phyloP scores from a whole-genome alignment of 768 basidiomycete genomes.

The Galerina sulciceps region DNA sequence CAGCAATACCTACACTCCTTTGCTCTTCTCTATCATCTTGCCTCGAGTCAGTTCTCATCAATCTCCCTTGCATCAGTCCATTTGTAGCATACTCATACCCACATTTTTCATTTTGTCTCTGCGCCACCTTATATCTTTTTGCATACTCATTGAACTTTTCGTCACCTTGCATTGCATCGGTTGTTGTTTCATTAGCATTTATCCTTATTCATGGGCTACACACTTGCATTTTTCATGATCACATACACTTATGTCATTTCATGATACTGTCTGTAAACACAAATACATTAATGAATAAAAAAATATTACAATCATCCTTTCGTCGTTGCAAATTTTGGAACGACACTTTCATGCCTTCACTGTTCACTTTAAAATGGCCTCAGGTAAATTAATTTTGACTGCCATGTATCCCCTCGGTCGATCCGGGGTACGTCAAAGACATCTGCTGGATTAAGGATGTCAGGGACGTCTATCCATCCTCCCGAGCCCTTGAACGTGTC shows the following conservation, averaged over 20 bases:
- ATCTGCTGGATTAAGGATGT: neutral
- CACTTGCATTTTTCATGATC: slow-evolving; percentile 15
- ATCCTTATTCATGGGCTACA: slow-evolving; percentile 11
- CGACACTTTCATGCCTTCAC: too few species aligned
- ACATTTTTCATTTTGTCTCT: slow-evolving; percentile 7
- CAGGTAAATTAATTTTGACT: too few species aligned
- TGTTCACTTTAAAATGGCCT: too few species aligned
- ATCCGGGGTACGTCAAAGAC: neutral
- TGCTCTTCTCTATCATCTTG: slow-evolving; percentile 21
- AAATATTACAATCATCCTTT: slow-evolving; percentile 1
- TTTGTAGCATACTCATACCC: slow-evolving; percentile 22
- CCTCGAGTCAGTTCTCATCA: slow-evolving; percentile 12
- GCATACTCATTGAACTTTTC: slow-evolving; percentile 19
- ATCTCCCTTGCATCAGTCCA: slow-evolving; percentile 10
- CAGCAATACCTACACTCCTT: slow-evolving; percentile 2
- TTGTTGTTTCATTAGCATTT: slow-evolving; percentile 18
- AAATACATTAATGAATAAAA: slow-evolving; percentile 8
- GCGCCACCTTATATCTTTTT: slow-evolving; percentile 22
- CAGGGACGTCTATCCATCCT: slow-evolving; percentile 10
- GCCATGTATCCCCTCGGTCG: too few species aligned
- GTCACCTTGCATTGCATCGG: slow-evolving; percentile 14
- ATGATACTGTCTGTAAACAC: slow-evolving; percentile 14
- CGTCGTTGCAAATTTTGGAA: too few species aligned
- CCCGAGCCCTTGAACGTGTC: slow-evolving; percentile 24
- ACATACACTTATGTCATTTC: slow-evolving; percentile 14